A percentile compares a stretch with the other conserved stretches of the same genome.
Evolutionary conservation across 345 rosid species (phyloP).

Genomic region (Reutealis trisperma): DNA sequence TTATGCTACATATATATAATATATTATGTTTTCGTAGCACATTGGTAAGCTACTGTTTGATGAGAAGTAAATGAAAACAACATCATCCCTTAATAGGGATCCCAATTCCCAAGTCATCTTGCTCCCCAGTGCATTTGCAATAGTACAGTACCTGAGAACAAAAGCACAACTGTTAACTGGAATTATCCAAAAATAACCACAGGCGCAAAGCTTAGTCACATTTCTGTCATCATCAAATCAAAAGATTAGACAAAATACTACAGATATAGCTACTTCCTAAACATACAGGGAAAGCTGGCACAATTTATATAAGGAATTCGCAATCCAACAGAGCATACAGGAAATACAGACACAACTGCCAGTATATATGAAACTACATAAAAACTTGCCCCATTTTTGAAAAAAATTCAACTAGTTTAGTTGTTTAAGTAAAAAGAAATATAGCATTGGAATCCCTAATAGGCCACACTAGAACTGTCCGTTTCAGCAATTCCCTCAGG

Average conservation of each 20-base stretch:
- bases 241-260: too few relatives aligned
- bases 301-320: too few relatives aligned
- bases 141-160: not conserved
- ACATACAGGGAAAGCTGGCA: not conserved
- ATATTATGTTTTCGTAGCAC: too few relatives aligned
- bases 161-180: not conserved
- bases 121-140: not conserved
- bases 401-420: too few relatives aligned
- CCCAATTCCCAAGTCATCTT: not conserved
- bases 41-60: not conserved
- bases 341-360: not conserved
- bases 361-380: not conserved
- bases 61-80: too few relatives aligned
- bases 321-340: too few relatives aligned
- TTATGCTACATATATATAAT: too few relatives aligned
- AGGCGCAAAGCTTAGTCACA: not conserved
- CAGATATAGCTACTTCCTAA: not conserved
- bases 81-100: not conserved
- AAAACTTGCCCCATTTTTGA: not conserved
- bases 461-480: too few relatives aligned
- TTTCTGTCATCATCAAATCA: not conserved
- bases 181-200: not conserved
- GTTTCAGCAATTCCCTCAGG: too few relatives aligned
- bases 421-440: too few relatives aligned
- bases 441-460: too few relatives aligned